Evolutionary conservation across 805 yeast genomes (phyloP).

Genomic region (Yamadazyma tumulicola): DNA sequence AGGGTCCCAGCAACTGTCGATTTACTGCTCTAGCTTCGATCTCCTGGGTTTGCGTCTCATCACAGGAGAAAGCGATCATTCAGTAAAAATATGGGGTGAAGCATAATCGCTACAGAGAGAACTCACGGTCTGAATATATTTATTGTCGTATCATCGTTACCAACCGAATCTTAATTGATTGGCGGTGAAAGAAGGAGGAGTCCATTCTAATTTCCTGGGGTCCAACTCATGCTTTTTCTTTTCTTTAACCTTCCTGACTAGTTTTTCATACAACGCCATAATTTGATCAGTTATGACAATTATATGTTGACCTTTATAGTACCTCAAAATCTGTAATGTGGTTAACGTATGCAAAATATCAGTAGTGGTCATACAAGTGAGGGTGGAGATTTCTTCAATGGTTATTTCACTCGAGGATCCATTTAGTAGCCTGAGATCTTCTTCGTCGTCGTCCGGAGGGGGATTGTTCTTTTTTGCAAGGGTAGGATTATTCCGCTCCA

Average conservation of each 20-base stretch:
- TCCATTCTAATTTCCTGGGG: slow-evolving; percentile 76
- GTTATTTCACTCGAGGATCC: slow-evolving; percentile 50
- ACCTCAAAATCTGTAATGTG: slow-evolving; percentile 82
- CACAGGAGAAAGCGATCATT: slow-evolving; percentile 89
- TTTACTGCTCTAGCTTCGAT: slow-evolving; percentile 72
- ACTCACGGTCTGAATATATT: too few species aligned
- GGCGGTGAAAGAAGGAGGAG: slow-evolving; percentile 94
- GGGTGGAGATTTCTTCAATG: slow-evolving; percentile 83
- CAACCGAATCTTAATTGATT: slow-evolving; percentile 95
- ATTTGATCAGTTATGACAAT: slow-evolving; percentile 83
- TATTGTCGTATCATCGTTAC: slow-evolving; percentile 47
- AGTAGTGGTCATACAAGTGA: slow-evolving; percentile 93
- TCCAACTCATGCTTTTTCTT: slow-evolving; percentile 76
- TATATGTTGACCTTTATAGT: slow-evolving; percentile 93
- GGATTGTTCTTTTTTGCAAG: slow-evolving; percentile 37
- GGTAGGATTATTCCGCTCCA: slow-evolving; percentile 48
- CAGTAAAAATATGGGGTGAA: slow-evolving; percentile 66
- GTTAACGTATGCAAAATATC: slow-evolving; percentile 93
- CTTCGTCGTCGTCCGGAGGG: slow-evolving; percentile 28
- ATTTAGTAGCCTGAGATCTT: slow-evolving; percentile 19
- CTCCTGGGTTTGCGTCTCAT: slow-evolving; percentile 74
- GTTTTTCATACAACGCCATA: slow-evolving; percentile 67
- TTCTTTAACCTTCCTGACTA: slow-evolving; percentile 47
- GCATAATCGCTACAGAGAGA: too few species aligned
- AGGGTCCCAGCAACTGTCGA: slow-evolving; percentile 69